phyloP scores from a whole-genome alignment of 345 rosid genomes.

The Acer saccharum region DNA sequence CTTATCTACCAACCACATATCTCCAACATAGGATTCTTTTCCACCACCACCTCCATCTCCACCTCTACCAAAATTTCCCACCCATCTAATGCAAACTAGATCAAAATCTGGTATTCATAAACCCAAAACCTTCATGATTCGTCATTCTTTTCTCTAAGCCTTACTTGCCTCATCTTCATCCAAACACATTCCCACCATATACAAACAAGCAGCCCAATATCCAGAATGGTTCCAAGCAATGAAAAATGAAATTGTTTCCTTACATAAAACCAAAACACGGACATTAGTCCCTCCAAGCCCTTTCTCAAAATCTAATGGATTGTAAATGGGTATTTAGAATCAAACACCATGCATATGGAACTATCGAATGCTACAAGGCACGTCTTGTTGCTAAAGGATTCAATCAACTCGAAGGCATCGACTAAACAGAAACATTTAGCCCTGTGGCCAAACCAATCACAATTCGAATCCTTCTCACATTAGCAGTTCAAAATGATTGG shows the following conservation, averaged over 20 bases:
- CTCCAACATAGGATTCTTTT: no score
- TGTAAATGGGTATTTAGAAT: not conserved
- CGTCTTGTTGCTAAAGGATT: not conserved
- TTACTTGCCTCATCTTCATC: no score
- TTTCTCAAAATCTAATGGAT: not conserved
- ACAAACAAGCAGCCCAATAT: no score
- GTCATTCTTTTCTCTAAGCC: no score
- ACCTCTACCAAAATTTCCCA: no score
- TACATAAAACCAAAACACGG: not conserved
- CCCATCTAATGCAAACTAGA: no score
- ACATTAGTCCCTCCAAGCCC: not conserved
- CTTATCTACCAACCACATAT: no score
- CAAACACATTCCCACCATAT: no score
- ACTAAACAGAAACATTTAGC: not conserved
- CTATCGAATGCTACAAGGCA: not conserved
- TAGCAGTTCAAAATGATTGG: no score
- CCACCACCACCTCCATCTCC: no score
- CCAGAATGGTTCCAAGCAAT: not conserved
- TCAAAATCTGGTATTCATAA: no score
- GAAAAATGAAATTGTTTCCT: not conserved
- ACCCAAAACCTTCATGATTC: no score
- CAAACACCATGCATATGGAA: not conserved
- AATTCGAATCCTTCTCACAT: not conserved
- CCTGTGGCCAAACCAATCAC: not conserved
- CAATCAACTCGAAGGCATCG: not conserved